These are phyloP conservation scores for Mycena citricolor DNA, from an alignment of 1,284 basidiomycete species.

Conservation along the genomic window DNA sequence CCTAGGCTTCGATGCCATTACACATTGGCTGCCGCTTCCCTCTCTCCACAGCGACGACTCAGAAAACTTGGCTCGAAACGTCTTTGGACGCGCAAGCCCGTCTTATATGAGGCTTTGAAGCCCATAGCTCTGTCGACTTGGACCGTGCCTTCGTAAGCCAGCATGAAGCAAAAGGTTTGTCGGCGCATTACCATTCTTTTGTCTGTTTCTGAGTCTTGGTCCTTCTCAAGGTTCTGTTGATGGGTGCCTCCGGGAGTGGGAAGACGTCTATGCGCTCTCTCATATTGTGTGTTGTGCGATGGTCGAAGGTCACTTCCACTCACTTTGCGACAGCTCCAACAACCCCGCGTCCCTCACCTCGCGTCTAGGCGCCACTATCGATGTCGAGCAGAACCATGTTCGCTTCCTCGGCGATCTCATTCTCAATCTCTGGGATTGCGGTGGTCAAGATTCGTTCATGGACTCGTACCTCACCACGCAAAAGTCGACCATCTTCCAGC, in stretches of 20 bases:
- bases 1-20: no score
- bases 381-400: conserved; percentile 97
- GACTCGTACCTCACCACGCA: conserved; percentile 92
- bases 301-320: conserved; percentile 13
- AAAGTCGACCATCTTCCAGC: conserved; percentile 89
- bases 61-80: no score
- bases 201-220: conserved; percentile 16
- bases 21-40: no score
- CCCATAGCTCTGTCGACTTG: conserved; percentile 8
- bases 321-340: conserved; percentile 67
- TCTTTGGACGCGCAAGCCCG: conserved; percentile 1
- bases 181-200: no score
- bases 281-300: conserved; percentile 77
- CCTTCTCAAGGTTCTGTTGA: conserved; percentile 69
- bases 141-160: conserved; percentile 15
- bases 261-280: conserved; percentile 98
- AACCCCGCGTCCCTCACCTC: conserved; percentile 91
- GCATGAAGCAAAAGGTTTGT: conserved; percentile 58
- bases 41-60: no score
- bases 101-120: not conserved
- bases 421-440: conserved; percentile 97
- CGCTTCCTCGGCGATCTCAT: conserved; percentile 94
- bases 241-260: conserved; percentile 90
- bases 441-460: conserved; percentile 97
- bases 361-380: conserved; percentile 93